phyloP scores from a whole-genome alignment of 768 basidiomycete species.

The Mycena alexandri region DNA sequence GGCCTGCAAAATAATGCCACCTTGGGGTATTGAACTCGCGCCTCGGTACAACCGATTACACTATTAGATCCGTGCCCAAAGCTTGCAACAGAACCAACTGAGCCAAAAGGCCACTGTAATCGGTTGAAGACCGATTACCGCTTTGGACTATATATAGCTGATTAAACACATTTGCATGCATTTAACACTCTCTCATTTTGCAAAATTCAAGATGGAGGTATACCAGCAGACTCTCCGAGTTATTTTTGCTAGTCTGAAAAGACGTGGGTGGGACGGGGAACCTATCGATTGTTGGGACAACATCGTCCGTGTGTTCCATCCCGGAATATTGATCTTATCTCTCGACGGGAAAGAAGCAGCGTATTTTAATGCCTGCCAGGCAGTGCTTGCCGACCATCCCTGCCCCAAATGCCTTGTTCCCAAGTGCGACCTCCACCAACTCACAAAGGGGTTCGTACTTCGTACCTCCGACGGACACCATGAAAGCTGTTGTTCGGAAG shows the following conservation, averaged over 20 bases:
- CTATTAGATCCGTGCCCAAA: too few species aligned
- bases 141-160: too few species aligned
- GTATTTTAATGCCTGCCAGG: conserved; percentile 41
- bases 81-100: too few species aligned
- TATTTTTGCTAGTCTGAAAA: conserved; percentile 39
- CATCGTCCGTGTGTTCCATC: conserved; percentile 40
- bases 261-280: conserved; percentile 42
- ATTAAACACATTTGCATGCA: too few species aligned
- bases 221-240: conserved; percentile 45
- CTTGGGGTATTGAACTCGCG: too few species aligned
- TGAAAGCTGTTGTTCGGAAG: conserved; percentile 36
- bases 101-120: too few species aligned
- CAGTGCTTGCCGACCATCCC: conserved; percentile 44
- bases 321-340: conserved; percentile 45
- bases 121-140: too few species aligned
- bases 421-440: conserved; percentile 38
- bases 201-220: conserved; percentile 45
- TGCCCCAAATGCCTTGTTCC: conserved; percentile 48
- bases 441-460: conserved; percentile 29
- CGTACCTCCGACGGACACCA: conserved; percentile 39
- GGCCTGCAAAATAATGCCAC: too few species aligned
- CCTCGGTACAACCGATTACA: too few species aligned
- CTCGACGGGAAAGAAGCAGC: conserved; percentile 49
- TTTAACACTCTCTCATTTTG: conserved; percentile 43
- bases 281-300: conserved; percentile 42